phyloP scores from a whole-genome alignment of 495 filamentous ascomycete species.

The Talaromyces stipitatus region DNA sequence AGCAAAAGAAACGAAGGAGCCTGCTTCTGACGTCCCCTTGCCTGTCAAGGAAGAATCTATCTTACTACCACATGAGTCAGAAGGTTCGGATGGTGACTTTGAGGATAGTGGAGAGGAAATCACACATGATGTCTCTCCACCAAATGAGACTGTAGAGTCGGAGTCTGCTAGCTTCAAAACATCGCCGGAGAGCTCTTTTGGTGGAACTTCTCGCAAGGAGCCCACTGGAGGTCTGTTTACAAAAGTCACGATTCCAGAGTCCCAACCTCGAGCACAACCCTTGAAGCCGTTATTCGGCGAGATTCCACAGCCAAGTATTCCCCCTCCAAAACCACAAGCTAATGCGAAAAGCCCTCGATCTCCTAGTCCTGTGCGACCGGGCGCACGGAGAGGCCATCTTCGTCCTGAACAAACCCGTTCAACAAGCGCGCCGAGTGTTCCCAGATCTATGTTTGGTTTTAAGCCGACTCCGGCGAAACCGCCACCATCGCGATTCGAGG shows the following conservation, averaged over 20 bases:
- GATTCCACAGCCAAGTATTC: constrained; percentile 45
- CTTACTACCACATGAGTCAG: constrained; percentile 22
- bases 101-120: constrained; percentile 26
- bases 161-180: constrained; percentile 43
- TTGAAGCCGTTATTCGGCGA: constrained; percentile 58
- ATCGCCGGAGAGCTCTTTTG: constrained; percentile 63
- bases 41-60: constrained; percentile 15
- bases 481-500: constrained; percentile 5
- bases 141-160: constrained; percentile 25
- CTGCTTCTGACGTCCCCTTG: constrained; percentile 7
- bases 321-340: constrained; percentile 43
- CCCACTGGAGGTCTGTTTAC: constrained; percentile 35
- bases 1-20: constrained; percentile 18
- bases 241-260: constrained; percentile 18
- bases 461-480: constrained; percentile 23
- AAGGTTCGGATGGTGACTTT: constrained; percentile 22
- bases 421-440: constrained; percentile 46
- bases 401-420: constrained; percentile 46
- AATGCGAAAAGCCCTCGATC: constrained; percentile 58
- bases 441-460: constrained; percentile 28
- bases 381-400: constrained; percentile 35
- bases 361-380: constrained; percentile 65
- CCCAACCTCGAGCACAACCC: constrained; percentile 12
- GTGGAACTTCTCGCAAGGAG: constrained; percentile 29
- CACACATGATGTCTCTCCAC: constrained; percentile 57